Base-by-base conservation (phyloP, 441 rosid genomes). In the Arabidopsis lyrata region DNA sequence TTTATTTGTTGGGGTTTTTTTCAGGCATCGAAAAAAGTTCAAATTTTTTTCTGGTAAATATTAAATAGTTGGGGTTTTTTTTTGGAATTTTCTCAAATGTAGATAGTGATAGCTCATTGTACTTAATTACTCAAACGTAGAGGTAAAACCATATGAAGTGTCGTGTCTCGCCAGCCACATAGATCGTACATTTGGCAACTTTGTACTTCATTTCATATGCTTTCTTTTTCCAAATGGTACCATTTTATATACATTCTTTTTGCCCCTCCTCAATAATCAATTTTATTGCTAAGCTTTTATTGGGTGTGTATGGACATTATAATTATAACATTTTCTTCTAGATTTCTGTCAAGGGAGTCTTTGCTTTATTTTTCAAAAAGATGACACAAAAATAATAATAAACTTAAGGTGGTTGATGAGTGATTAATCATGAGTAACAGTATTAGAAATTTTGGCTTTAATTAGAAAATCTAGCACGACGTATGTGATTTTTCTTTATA, bases 351-450 rank as follows among this genome's bases (percentile, higher is more conserved):
- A 47, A 57, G 60, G 35, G 59, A 20, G 48, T 5, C 16, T 44
- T 39, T 58, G 39, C 66, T 49, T 75, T 69, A 24, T 47, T 64
- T 32, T 5, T 9, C 12, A 53, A 6, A 56, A 75, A 27, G 57
- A 29, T 18, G 48, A 35, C 36, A 18, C 34, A 12, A 29, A 8
- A 63, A 50, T 70, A 44, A 12, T 76, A 57, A 63, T 64, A n/a
- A 44, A 55, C 11, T 38, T 29, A 22, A 70, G 66, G 77, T 71
- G 80, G 72, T 77, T 77, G 80, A 72, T 70, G 80, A 77, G 73
- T 32, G 27, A 72, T 65, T 71, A 72, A 59, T 77, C 73, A 77
- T 66, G 58, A 72, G 63, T 71, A 72, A 66, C 77, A 72, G 76
- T 71, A 72, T 58, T 29, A 39, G 22, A 45, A 71, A 41, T 4